A percentile compares a stretch with the other conserved stretches of the same genome.
Evolutionary conservation across 805 yeast species (phyloP).

Genomic region (Millerozyma acaciae): DNA sequence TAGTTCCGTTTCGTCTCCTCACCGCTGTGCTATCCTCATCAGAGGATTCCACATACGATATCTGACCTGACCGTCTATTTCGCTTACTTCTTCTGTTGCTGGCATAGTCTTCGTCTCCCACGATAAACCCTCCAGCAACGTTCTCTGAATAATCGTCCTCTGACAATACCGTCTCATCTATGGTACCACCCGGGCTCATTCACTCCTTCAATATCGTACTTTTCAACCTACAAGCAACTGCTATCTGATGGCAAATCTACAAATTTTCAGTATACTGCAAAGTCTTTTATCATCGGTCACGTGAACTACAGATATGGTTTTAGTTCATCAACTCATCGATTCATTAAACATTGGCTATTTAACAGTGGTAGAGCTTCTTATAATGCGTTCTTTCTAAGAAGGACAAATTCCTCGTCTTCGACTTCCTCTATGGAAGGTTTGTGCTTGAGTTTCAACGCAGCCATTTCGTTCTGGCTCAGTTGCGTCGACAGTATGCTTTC

Average conservation of each 20-base stretch:
- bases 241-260: conserved; percentile 1
- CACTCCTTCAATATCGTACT: too few relatives aligned
- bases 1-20: neutral
- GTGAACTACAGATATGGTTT: conserved; percentile 1
- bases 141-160: too few relatives aligned
- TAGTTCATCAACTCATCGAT: neutral
- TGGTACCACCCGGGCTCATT: neutral
- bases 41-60: conserved; percentile 5
- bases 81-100: conserved; percentile 14
- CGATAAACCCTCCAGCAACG: conserved; percentile 41
- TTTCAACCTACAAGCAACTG: neutral
- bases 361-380: too few relatives aligned
- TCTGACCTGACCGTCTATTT: conserved; percentile 8
- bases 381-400: conserved; percentile 13
- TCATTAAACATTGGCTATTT: too few relatives aligned
- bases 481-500: too few relatives aligned
- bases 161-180: too few relatives aligned
- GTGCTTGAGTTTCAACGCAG: neutral
- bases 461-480: too few relatives aligned
- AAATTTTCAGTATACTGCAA: conserved; percentile 1
- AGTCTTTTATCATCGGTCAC: neutral
- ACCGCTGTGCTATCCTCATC: neutral
- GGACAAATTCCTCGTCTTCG: conserved; percentile 28
- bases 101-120: conserved; percentile 31
- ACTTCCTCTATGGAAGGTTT: conserved; percentile 22